Base-by-base conservation (phyloP, 306 rosid genomes). In the Rosa lucieae region DNA sequence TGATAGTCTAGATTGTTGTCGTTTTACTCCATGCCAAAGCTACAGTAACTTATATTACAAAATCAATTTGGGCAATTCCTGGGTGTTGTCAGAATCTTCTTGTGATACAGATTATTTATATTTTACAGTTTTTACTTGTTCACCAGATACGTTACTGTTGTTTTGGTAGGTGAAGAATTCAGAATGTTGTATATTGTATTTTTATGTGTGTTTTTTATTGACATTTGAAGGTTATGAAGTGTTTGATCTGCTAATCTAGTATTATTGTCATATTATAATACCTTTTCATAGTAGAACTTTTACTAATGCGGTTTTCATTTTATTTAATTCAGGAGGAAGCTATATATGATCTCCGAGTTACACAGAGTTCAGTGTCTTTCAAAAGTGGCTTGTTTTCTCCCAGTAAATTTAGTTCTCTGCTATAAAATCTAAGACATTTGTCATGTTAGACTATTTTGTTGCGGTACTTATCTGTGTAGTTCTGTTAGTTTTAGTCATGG, bases 371-470 rank as follows among this genome's bases (percentile, higher is more conserved):
- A 97, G 92, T 7, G 82, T 81, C 80, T 94, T 94, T 70, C 47
- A 94, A 6, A 94, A 94, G 88, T 94, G 98, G 97, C 75, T 94
- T n/a, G 89, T 91, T 9, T 90, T 90, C 1, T 89, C 98, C 17
- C 96, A 94, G 93, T 94, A 29, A 76, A 84, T 74, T 69, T 79
- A 29, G 40, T 42, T 63, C 67, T 70, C 43, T 73, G 46, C 68
- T 52, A 67, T 73, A 29, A 5, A 29, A n/a, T 21, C 66, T 4
- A 72, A 85, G 88, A 80, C 78, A 69, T 75, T 2, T 77, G 65
- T 84, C 74, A 77, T 79, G 58, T 72, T 77, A 39, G 46, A 74
- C 14, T 20, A 29, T 63, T 42, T 43, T 78, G 70, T 68, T 72
- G 78, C 71, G 75, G 77, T 76, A 78, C 53, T 23, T 68, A 32